Conservation (phyloP, 768 basidiomycete species). For the Suillus lakei region DNA sequence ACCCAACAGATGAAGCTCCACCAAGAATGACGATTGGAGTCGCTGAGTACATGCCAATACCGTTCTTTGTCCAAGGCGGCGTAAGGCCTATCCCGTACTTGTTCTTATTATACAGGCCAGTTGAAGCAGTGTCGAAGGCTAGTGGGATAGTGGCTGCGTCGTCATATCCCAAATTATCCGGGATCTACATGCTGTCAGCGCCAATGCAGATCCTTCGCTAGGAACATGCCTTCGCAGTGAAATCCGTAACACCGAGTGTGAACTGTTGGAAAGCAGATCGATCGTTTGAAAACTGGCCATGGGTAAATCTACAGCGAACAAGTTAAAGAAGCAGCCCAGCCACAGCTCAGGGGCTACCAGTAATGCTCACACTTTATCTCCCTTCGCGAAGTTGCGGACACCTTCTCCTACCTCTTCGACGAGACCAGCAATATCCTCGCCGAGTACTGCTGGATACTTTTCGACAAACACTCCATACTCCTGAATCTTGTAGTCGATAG, state of each 20-base stretch:
- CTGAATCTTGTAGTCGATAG: conserved; percentile 47
- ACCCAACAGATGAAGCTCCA: conserved; percentile 54
- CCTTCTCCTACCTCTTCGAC: conserved; percentile 44
- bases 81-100: conserved; percentile 44
- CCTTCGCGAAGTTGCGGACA: conserved; percentile 39
- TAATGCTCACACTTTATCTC: conserved; percentile 44
- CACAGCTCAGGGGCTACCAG: conserved; percentile 5
- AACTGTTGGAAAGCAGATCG: conserved; percentile 46
- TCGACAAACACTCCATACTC: conserved; percentile 35
- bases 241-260: conserved; percentile 35
- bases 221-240: conserved; percentile 41
- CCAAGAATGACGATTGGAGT: conserved; percentile 52
- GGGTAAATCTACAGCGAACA: conserved; percentile 35
- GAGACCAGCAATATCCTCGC: conserved; percentile 41
- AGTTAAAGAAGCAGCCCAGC: conserved; percentile 13
- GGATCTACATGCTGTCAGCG: conserved; percentile 40
- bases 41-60: conserved; percentile 41
- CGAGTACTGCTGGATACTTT: conserved; percentile 41
- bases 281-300: conserved; percentile 34
- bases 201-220: conserved; percentile 5
- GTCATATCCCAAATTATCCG: conserved; percentile 47
- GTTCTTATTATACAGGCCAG: conserved; percentile 47
- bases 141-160: conserved; percentile 52
- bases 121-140: conserved; percentile 48
- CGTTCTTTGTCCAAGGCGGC: conserved; percentile 39